Base-by-base conservation (phyloP, 2,329 filamentous ascomycete genomes). In the Coniochaeta sp. region DNA sequence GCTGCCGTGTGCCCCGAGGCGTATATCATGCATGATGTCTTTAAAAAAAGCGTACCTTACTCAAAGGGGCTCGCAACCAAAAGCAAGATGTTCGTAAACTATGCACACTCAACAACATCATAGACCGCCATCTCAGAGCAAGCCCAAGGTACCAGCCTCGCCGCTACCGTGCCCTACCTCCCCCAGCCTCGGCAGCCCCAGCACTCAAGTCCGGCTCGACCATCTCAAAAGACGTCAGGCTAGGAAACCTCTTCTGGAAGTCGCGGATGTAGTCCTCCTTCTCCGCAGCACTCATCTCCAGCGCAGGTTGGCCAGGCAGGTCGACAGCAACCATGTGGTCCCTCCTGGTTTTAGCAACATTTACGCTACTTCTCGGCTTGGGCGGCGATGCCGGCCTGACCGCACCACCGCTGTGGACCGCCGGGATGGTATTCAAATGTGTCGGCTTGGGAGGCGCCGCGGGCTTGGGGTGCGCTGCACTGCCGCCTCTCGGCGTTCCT, bases 161-260 rank as follows among this genome's bases (percentile, higher is more conserved):
- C 30, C 2, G 34, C n/a, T 34, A 42, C 36, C 55, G 24, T 2
- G 34, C 36, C 36, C 38, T 44, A 28, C 50, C 38, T 56, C 38
- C 24, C 57, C 36, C 30, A 55, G 44, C 58, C 28, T 59, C 65
- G 38, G 16, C 10, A 12, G 67, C 71, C 64, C 75, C 76, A 17
- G 71, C 75, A 10, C 72, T 74, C 60, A 82, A 70, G 58, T 83
- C 89, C 62, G 87, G 84, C 75, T 95, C 90, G n/a, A 91, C 89
- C 86, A 93, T 90, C 76, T 97, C 93, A 66, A 97, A 84, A 10
- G 91, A 84, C 60, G 87, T 88, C 61, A 98, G 76, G 70, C 89
- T 96, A 0, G 93, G 93, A 73, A 92, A 97, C 61, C 91, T 81
- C 74, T 92, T 92, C 62, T 87, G 88, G 71, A 98, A 97, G 69